Evolutionary conservation across 192 early-diverging fungal genomes (phyloP).

Genomic region (Rhizophagus sp.): DNA sequence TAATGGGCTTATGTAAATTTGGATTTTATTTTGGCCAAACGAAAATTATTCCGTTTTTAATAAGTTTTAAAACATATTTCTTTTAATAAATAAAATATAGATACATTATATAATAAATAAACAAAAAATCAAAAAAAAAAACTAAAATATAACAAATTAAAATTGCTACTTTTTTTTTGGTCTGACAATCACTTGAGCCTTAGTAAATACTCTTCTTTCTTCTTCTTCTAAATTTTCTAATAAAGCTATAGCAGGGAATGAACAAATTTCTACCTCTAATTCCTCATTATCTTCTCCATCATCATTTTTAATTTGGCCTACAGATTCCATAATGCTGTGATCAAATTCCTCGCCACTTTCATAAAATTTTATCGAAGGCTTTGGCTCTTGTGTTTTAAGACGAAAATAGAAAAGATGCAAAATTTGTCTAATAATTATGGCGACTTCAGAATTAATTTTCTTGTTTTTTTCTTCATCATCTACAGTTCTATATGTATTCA

Average conservation of each 20-base stretch:
- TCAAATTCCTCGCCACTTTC: neutral
- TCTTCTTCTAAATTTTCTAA: neutral
- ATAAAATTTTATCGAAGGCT: neutral
- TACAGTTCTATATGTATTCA: neutral
- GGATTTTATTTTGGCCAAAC: no score
- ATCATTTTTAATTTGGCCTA: neutral
- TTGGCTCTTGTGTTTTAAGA: neutral
- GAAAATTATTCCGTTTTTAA: no score
- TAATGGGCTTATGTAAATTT: no score
- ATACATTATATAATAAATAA: no score
- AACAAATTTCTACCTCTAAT: constrained; percentile 23
- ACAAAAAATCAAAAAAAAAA: no score
- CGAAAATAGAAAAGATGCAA: constrained; percentile 18
- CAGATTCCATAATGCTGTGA: constrained; percentile 4
- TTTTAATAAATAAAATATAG: no score
- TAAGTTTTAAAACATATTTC: no score
- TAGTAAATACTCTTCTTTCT: constrained; percentile 12
- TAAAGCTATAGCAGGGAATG: neutral
- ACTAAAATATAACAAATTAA: no score
- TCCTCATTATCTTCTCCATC: neutral
- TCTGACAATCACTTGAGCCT: constrained; percentile 8
- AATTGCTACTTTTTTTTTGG: neutral
- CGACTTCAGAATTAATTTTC: neutral
- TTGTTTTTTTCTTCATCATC: neutral
- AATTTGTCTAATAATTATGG: neutral